Percentiles rank a stretch among this genome's conserved stretches.
These are phyloP conservation scores for Schizochytrium sp. DNA, from an alignment of 108 stramenopile species.

Conservation along the genomic window DNA sequence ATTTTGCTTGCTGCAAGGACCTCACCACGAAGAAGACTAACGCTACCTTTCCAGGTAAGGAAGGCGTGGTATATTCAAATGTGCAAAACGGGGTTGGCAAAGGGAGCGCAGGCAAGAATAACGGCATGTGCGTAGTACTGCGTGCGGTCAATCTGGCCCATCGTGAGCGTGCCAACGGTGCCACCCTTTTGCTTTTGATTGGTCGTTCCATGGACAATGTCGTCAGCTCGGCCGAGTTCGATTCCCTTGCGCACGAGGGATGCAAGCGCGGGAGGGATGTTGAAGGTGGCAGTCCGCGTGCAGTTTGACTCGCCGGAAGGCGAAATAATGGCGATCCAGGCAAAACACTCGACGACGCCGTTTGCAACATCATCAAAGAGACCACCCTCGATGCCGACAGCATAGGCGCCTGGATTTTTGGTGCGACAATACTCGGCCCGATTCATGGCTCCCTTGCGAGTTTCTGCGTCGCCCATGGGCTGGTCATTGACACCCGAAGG, in stretches of 20 bases:
- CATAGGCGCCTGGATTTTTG: conserved; percentile 41
- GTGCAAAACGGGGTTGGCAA: conserved; percentile 14
- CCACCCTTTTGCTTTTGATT: conserved; percentile 70
- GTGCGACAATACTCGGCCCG: conserved; percentile 60
- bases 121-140: conserved; percentile 76
- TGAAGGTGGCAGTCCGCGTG: conserved; percentile 69
- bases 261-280: conserved; percentile 60
- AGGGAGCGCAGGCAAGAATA: conserved; percentile 66
- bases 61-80: neutral
- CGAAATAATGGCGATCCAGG: conserved; percentile 77
- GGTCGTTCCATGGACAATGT: conserved; percentile 56
- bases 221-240: conserved; percentile 84
- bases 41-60: no score
- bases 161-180: conserved; percentile 71
- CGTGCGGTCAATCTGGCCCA: conserved; percentile 65
- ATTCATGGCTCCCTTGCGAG: conserved; percentile 65
- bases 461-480: conserved; percentile 78
- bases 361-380: conserved; percentile 38
- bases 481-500: conserved; percentile 60
- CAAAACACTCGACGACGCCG: conserved; percentile 55
- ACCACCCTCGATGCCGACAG: conserved; percentile 84
- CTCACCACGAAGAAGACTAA: no score
- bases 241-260: conserved; percentile 56
- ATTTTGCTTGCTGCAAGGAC: no score
- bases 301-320: neutral